Evolutionary conservation across 2,329 filamentous ascomycete species (phyloP).

Genomic region (Pseudopyrenochaeta lycopersici): DNA sequence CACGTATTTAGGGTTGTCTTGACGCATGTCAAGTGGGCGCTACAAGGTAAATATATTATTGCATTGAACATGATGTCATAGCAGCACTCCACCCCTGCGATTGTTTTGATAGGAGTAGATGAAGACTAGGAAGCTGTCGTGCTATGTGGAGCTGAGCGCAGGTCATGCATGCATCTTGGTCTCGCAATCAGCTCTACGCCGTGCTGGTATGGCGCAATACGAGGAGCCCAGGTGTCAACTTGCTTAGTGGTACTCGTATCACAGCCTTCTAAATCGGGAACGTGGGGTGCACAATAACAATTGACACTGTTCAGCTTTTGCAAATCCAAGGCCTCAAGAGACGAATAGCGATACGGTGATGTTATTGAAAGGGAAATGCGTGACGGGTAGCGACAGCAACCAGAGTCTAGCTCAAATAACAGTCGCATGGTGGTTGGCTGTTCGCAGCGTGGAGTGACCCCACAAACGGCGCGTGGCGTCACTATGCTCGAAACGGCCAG

Average conservation of each 20-base stretch:
- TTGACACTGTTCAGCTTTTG: no score
- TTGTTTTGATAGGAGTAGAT: background rate
- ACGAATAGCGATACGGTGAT: no score
- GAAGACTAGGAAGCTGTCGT: background rate
- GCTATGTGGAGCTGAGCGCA: background rate
- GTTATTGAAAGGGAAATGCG: background rate
- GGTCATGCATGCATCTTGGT: background rate
- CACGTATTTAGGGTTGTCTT: background rate
- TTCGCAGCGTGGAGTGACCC: conserved; percentile 8
- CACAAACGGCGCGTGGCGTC: conserved; percentile 18
- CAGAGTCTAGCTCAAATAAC: background rate
- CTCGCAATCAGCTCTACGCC: no score
- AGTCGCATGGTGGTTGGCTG: conserved; percentile 10
- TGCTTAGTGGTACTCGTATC: background rate
- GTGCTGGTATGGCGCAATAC: background rate
- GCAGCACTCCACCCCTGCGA: background rate
- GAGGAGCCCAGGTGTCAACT: background rate
- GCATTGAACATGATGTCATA: conserved; percentile 3
- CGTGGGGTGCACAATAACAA: background rate
- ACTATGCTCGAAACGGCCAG: conserved; percentile 23
- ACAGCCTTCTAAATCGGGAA: background rate
- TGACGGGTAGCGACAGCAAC: background rate
- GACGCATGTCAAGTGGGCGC: no score
- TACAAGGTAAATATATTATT: no score
- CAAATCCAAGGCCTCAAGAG: no score